A percentile compares a stretch with the other conserved stretches of the same genome.
phyloP scores from a whole-genome alignment of 2,329 filamentous ascomycete genomes.

The Xylariales sp. region DNA sequence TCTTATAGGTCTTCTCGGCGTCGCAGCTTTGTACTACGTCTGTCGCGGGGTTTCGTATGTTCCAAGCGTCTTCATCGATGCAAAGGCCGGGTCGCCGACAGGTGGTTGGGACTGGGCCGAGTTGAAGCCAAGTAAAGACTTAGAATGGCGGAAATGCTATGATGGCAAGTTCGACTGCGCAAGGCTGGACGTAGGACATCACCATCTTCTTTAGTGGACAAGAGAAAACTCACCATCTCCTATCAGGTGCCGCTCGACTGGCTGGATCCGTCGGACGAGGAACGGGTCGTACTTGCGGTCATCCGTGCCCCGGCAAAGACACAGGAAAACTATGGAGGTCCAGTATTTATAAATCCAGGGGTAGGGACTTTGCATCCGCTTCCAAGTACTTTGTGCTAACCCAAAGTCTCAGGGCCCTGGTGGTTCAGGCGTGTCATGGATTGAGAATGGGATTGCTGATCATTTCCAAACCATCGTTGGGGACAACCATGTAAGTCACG shows the following conservation, averaged over 20 bases:
- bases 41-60: too few relatives aligned
- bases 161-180: conserved; percentile 31
- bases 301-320: conserved; percentile 31
- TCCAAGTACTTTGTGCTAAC: background rate
- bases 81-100: too few relatives aligned
- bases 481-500: conserved; percentile 35
- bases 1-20: too few relatives aligned
- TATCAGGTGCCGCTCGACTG: conserved; percentile 34
- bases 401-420: conserved; percentile 39
- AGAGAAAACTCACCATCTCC: background rate
- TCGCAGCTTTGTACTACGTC: too few relatives aligned
- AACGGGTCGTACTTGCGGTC: conserved; percentile 31
- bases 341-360: conserved; percentile 36
- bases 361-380: conserved; percentile 15
- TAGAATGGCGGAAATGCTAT: conserved; percentile 32
- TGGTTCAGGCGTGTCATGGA: conserved; percentile 37
- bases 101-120: too few relatives aligned
- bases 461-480: conserved; percentile 41
- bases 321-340: conserved; percentile 23
- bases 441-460: conserved; percentile 24
- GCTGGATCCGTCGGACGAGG: conserved; percentile 28
- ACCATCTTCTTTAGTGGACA: background rate
- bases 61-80: too few relatives aligned
- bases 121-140: conserved; percentile 25
- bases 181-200: conserved; percentile 22